Evolutionary conservation across 2,329 filamentous ascomycete genomes (phyloP).

Genomic region (Venturia effusa): DNA sequence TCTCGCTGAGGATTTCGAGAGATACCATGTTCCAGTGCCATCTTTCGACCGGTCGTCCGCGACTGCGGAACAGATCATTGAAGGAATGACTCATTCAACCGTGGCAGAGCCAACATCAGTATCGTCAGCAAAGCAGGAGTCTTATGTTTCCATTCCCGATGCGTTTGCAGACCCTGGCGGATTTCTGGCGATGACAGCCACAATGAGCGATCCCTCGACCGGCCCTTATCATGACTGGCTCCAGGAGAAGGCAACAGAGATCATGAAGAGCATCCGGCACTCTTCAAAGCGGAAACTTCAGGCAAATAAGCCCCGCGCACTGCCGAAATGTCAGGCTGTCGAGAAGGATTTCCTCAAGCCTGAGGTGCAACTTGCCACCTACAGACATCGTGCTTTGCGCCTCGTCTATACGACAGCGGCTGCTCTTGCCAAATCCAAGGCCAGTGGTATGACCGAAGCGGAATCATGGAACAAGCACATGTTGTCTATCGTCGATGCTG

Average conservation of each 20-base stretch:
- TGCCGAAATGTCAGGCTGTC: slow-evolving; percentile 12
- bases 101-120: background rate
- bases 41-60: slow-evolving; percentile 10
- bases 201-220: background rate
- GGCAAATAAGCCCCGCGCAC: background rate
- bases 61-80: background rate
- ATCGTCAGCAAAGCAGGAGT: background rate
- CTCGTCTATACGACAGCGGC: slow-evolving; percentile 13
- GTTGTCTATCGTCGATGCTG: slow-evolving; percentile 19
- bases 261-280: background rate
- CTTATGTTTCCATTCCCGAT: background rate
- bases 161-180: background rate
- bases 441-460: slow-evolving; percentile 11
- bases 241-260: background rate
- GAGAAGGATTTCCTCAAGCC: slow-evolving; percentile 16
- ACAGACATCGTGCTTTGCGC: slow-evolving; percentile 17
- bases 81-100: background rate
- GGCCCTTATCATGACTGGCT: background rate
- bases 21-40: slow-evolving; percentile 11
- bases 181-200: background rate
- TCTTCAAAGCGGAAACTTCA: background rate
- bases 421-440: background rate
- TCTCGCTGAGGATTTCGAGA: slow-evolving; percentile 7
- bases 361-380: slow-evolving; percentile 17
- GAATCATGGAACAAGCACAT: slow-evolving; percentile 21